phyloP scores from a whole-genome alignment of 495 filamentous ascomycete species.

The Aspergillus hancockii region DNA sequence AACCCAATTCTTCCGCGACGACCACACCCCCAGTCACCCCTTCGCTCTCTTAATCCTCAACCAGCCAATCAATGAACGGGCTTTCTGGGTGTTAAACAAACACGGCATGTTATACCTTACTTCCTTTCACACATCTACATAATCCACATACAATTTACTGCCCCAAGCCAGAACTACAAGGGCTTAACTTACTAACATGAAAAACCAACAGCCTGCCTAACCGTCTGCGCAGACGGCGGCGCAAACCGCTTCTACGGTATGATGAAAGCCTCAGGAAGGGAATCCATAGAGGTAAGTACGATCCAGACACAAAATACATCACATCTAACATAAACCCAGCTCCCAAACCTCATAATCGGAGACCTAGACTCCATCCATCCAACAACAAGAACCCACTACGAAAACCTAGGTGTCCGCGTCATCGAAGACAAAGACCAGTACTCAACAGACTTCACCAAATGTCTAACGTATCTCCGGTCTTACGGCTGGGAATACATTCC shows the following conservation, averaged over 20 bases:
- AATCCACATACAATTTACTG: not conserved
- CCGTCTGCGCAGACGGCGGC: conserved; percentile 86
- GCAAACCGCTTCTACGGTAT: conserved; percentile 76
- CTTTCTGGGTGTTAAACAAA: conserved; percentile 54
- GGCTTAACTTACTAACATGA: conserved; percentile 1
- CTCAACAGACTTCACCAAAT: conserved; percentile 80
- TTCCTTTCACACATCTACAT: not conserved
- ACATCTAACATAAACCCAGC: conserved; percentile 24
- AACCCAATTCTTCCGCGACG: conserved; percentile 46
- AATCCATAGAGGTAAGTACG: conserved; percentile 47
- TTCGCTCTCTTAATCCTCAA: conserved; percentile 72
- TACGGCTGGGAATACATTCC: conserved; percentile 32
- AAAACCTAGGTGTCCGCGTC: conserved; percentile 51
- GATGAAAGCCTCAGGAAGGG: conserved; percentile 31
- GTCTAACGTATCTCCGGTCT: conserved; percentile 61
- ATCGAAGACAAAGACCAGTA: conserved; percentile 74
- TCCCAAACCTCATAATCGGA: conserved; percentile 74
- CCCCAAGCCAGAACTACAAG: not conserved
- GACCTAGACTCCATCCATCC: conserved; percentile 82
- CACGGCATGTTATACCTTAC: conserved; percentile 48
- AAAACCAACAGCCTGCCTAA: conserved; percentile 49
- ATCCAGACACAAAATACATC: too few species aligned
- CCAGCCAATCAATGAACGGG: conserved; percentile 60
- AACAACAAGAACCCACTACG: conserved; percentile 61
- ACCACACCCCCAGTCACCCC: conserved; percentile 26